Base-by-base conservation (phyloP, 2,329 filamentous ascomycete species). In the Ceratocystis lukuohia region DNA sequence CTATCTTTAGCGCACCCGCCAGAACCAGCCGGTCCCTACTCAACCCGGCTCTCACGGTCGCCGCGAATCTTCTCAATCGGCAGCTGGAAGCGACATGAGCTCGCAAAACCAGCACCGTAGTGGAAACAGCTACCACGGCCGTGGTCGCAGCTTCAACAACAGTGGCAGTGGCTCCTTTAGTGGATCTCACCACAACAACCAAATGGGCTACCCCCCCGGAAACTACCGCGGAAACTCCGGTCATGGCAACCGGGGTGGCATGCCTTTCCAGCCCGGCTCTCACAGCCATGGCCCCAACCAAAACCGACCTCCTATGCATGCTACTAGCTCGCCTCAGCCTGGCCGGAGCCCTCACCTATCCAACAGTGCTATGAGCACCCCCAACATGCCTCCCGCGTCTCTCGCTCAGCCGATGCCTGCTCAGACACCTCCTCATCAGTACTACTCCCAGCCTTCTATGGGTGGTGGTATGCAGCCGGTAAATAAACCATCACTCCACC, bases 21-120 rank as follows among this genome's bases (percentile, higher is more conserved):
- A 86, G 71, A 82, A 83, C 70, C 82, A 82, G 68, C 80, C 82
- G 68, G 79, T 85, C 71, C 82, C 81, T 68, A 78, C 84, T 65
- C 88, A 88, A 72, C 81, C 84, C n/a, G 84, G 82, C 57, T 73
- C 78, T 70, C 92, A 97, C 76, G 83, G 90, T 71, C 88, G 93
- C 72, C 88, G 91, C 71, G 88, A 93, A 74, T 96, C 93, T 37
- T 88, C 88, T 46, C 91, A 94, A 73, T 95, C 90, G 25, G 82
- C 85, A 61, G 72, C 71, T 46, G 69, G 69, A 10, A 71, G 69
- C 20, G 69, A 69, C 33, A 69, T 69, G 68, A 66, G 66, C 46
- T 65, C 64, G 30, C 69, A 69, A 41, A 80, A 81, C 48, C 80
- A 85, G 72, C 81, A 80, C 70, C 83, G 84, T 71, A 84, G 81